A percentile compares a stretch with the other conserved stretches of the same genome.
Conservation (phyloP, 1,139 yeast genomes). For the Geotrichum europaeum region DNA sequence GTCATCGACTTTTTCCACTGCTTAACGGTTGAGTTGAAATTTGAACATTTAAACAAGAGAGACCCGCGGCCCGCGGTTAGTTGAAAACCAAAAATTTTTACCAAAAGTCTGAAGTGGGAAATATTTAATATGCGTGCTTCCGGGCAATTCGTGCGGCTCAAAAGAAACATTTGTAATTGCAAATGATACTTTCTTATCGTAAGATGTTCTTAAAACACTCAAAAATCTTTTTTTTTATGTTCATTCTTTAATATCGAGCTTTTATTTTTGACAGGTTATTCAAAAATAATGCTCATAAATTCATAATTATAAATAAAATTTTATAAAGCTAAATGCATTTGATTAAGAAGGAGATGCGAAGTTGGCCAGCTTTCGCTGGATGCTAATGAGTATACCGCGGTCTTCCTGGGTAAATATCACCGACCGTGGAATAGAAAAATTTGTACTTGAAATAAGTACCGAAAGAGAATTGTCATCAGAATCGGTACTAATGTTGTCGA, state of each 20-base stretch:
- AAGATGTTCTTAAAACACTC: neutral
- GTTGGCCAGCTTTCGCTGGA: slow-evolving; percentile 12
- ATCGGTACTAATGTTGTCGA: neutral
- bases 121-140: neutral
- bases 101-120: neutral
- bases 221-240: neutral
- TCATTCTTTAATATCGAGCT: neutral
- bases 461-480: neutral
- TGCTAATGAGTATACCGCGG: slow-evolving; percentile 10
- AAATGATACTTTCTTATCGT: too few relatives aligned
- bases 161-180: neutral
- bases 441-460: neutral
- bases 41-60: too few relatives aligned
- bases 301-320: neutral
- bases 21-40: too few relatives aligned
- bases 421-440: neutral
- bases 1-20: too few relatives aligned
- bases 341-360: neutral
- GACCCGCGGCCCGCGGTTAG: too few relatives aligned
- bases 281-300: neutral
- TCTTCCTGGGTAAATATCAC: slow-evolving; percentile 3
- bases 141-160: neutral
- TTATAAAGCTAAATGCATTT: neutral
- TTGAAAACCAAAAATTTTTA: neutral
- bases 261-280: neutral